Evolutionary conservation across 768 basidiomycete genomes (phyloP).

Genomic region (Mycena metata): DNA sequence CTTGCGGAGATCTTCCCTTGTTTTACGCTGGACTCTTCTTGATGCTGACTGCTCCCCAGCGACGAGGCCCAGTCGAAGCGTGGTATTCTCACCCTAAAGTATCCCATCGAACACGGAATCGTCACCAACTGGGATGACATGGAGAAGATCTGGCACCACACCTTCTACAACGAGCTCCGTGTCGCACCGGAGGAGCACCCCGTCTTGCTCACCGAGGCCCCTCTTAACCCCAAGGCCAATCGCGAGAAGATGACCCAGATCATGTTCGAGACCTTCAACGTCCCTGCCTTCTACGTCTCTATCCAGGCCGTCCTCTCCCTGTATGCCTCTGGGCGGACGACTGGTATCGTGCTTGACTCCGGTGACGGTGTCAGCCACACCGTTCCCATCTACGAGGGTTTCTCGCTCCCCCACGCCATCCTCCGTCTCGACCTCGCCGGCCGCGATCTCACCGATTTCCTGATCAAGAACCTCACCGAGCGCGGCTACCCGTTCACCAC

Average conservation of each 20-base stretch:
- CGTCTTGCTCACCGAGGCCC: constrained; percentile 78
- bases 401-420: constrained; percentile 78
- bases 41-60: constrained; percentile 43
- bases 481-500: constrained; percentile 85
- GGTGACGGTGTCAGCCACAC: constrained; percentile 81
- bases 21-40: no score
- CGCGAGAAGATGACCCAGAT: constrained; percentile 82
- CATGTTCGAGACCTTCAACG: constrained; percentile 86
- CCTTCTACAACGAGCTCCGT: constrained; percentile 83
- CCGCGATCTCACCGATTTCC: constrained; percentile 73
- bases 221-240: constrained; percentile 80
- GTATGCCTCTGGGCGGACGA: constrained; percentile 79
- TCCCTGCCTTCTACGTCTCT: constrained; percentile 78
- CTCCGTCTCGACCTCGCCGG: constrained; percentile 76
- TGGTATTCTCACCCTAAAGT: constrained; percentile 83
- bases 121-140: constrained; percentile 41
- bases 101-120: constrained; percentile 63
- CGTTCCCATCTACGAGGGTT: constrained; percentile 82
- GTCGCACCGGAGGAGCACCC: constrained; percentile 83
- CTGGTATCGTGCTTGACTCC: constrained; percentile 83
- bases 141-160: constrained; percentile 56
- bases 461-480: constrained; percentile 75
- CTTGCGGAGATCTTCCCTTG: no score
- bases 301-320: constrained; percentile 80
- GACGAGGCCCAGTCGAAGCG: constrained; percentile 81